These are phyloP conservation scores for Cystofilobasidium macerans DNA, from an alignment of 768 basidiomycete genomes.

Conservation along the genomic window DNA sequence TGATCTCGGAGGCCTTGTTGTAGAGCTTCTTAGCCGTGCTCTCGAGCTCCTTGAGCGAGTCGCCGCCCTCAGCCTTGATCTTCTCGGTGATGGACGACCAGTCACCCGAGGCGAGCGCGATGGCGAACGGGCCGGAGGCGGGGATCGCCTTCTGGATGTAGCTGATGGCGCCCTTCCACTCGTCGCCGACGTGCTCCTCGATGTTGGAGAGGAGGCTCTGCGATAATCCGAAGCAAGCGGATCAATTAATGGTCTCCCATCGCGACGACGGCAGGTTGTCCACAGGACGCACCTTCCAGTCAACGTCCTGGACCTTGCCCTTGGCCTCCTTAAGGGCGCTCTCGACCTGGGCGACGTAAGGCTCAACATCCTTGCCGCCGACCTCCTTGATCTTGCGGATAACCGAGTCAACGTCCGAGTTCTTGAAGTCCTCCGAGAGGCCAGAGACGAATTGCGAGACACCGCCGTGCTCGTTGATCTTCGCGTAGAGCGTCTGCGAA, in stretches of 20 bases:
- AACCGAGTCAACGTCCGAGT: conserved; percentile 33
- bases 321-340: conserved; percentile 34
- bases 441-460: conserved; percentile 33
- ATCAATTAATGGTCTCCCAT: too few species aligned
- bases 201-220: conserved; percentile 30
- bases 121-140: conserved; percentile 9
- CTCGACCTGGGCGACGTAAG: conserved; percentile 35
- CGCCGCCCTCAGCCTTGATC: conserved; percentile 34
- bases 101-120: conserved; percentile 29
- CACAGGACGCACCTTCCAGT: conserved; percentile 30
- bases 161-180: conserved; percentile 31
- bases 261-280: too few species aligned
- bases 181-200: conserved; percentile 33
- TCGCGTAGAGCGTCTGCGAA: conserved; percentile 16
- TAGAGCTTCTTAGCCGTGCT: conserved; percentile 33
- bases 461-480: conserved; percentile 30
- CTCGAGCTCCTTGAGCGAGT: conserved; percentile 35
- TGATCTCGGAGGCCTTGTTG: conserved; percentile 32
- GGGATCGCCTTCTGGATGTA: conserved; percentile 29
- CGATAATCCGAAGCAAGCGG: background rate
- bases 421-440: conserved; percentile 29
- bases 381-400: conserved; percentile 35
- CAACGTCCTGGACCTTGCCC: conserved; percentile 35
- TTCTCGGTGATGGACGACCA: conserved; percentile 32
- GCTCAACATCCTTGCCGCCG: conserved; percentile 35